Conservation (phyloP, 148 eudicot species). For the Vaccinium darrowii region DNA sequence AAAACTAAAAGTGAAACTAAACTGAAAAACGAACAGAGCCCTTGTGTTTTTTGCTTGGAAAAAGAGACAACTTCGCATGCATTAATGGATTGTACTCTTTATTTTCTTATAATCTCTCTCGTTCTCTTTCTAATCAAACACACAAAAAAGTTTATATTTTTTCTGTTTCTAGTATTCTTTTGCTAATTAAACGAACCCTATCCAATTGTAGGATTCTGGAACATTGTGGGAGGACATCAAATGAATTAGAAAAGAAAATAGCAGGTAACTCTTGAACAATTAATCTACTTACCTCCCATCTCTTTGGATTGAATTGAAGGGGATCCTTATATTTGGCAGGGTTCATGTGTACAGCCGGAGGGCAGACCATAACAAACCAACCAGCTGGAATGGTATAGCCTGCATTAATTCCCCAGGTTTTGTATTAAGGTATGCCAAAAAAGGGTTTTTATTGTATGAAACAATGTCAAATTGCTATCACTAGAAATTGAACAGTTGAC, state of each 20-base stretch:
- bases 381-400: conserved; percentile 88
- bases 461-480: too few relatives aligned
- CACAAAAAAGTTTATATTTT: too few relatives aligned
- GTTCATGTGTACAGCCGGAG: conserved; percentile 80
- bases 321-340: conserved; percentile 67
- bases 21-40: too few relatives aligned
- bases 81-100: too few relatives aligned
- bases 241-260: not conserved
- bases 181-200: too few relatives aligned
- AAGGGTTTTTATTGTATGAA: not conserved
- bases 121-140: too few relatives aligned
- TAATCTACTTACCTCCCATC: conserved; percentile 68
- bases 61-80: too few relatives aligned
- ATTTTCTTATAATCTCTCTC: too few relatives aligned
- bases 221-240: not conserved
- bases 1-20: too few relatives aligned
- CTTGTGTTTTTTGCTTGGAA: too few relatives aligned
- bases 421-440: conserved; percentile 15
- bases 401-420: conserved; percentile 26
- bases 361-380: conserved; percentile 90
- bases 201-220: not conserved
- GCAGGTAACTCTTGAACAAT: not conserved
- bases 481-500: not conserved
- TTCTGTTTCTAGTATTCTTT: too few relatives aligned
- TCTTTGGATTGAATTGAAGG: conserved; percentile 73